Percentiles rank a stretch among this genome's conserved stretches.
phyloP scores from a whole-genome alignment of 2,329 filamentous ascomycete genomes.

The Knufia petricola region DNA sequence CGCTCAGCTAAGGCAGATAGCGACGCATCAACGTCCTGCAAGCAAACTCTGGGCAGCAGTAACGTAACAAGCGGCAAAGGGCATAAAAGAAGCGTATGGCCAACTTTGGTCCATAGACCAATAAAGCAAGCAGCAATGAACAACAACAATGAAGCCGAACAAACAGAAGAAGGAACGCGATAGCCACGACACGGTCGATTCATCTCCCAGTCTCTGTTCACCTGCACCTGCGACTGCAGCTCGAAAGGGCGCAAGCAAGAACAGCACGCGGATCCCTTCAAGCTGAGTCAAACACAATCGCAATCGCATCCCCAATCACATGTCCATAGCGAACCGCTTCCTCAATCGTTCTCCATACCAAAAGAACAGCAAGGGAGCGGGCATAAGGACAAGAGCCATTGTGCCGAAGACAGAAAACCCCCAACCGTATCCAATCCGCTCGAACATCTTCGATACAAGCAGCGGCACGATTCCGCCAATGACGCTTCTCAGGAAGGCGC shows the following conservation, averaged over 20 bases:
- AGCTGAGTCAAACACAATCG: no score
- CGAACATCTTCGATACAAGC: constrained; percentile 36
- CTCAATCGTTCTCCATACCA: constrained; percentile 35
- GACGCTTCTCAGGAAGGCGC: constrained; percentile 37
- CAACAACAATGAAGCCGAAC: neutral
- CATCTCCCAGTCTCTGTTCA: neutral
- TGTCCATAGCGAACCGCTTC: neutral
- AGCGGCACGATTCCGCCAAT: constrained; percentile 42
- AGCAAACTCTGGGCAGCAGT: no score
- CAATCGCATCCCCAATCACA: neutral
- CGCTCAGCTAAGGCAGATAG: no score
- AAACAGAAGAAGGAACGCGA: neutral
- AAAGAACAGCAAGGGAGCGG: constrained; percentile 42
- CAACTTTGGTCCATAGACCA: no score
- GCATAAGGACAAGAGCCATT: constrained; percentile 36
- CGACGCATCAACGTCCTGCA: no score
- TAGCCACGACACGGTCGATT: neutral
- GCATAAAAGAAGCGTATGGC: no score
- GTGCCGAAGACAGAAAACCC: constrained; percentile 40
- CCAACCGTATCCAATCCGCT: constrained; percentile 31
- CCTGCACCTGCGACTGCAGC: neutral
- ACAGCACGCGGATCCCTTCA: no score
- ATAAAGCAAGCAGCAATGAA: constrained; percentile 23
- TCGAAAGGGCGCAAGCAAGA: neutral
- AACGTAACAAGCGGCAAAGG: no score